Evolutionary conservation across 2,329 filamentous ascomycete species (phyloP).

Genomic region (Calonectria crousiana): DNA sequence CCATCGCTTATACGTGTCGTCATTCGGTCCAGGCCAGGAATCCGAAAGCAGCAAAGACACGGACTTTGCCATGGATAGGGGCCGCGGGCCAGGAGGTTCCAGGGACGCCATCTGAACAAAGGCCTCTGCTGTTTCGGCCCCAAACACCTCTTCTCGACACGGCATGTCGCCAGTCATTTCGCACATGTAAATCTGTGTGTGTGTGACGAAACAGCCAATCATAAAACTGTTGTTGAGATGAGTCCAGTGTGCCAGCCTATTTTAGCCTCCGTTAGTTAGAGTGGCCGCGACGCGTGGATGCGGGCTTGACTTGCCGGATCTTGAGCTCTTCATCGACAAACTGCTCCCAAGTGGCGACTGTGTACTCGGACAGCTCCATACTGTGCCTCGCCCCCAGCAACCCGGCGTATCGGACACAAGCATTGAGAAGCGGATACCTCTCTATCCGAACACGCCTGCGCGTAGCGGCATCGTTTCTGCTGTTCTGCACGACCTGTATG

Average conservation of each 20-base stretch:
- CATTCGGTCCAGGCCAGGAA: not conserved
- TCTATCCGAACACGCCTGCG: slow-evolving; percentile 19
- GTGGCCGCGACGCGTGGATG: no score
- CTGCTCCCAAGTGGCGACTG: not conserved
- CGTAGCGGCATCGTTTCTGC: slow-evolving; percentile 2
- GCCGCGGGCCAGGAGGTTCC: not conserved
- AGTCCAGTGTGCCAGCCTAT: slow-evolving; percentile 21
- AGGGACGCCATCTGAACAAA: not conserved
- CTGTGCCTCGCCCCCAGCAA: slow-evolving; percentile 8
- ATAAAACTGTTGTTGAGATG: slow-evolving; percentile 18
- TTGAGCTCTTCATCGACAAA: slow-evolving; percentile 19
- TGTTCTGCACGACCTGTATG: slow-evolving; percentile 17
- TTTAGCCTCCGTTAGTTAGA: not conserved
- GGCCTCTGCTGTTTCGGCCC: not conserved
- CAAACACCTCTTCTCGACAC: slow-evolving; percentile 4
- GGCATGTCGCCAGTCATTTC: slow-evolving; percentile 25
- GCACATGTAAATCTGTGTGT: slow-evolving; percentile 1
- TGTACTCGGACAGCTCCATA: not conserved
- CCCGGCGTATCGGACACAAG: slow-evolving; percentile 11
- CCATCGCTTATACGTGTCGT: not conserved
- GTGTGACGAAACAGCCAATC: slow-evolving; percentile 13
- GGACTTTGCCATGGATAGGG: not conserved
- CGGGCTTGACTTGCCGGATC: slow-evolving; percentile 12
- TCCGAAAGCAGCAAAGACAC: slow-evolving; percentile 4
- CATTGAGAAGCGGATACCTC: not conserved